Conservation (phyloP, 1,139 yeast species). For the Debaryomyces robertsiae region DNA sequence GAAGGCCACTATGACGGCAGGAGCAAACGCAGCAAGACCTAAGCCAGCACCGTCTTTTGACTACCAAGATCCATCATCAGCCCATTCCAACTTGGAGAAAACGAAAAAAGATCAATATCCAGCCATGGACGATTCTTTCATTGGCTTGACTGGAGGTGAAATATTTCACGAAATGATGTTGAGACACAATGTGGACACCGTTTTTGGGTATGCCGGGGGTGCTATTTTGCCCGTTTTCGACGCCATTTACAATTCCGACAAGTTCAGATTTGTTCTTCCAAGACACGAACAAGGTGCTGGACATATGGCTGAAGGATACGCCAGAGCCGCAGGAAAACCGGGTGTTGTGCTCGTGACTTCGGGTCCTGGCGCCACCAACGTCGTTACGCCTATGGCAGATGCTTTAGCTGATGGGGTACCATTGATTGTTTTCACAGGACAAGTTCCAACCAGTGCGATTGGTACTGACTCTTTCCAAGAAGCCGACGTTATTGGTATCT, state of each 20-base stretch:
- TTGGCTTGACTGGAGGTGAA: constrained; percentile 96
- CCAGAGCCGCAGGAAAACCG: constrained; percentile 93
- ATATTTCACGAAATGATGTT: constrained; percentile 99
- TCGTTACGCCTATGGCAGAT: constrained; percentile 96
- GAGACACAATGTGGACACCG: constrained; percentile 91
- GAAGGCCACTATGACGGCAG: constrained; percentile 38
- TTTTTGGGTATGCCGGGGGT: constrained; percentile 97
- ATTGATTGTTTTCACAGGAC: constrained; percentile 96
- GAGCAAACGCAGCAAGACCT: constrained; percentile 29
- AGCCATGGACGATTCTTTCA: constrained; percentile 78
- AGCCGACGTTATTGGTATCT: constrained; percentile 96
- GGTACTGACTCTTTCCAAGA: constrained; percentile 99
- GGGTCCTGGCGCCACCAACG: constrained; percentile 99
- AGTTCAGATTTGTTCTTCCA: constrained; percentile 88
- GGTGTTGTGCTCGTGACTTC: constrained; percentile 97
- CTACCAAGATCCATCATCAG: constrained; percentile 19
- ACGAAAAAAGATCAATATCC: constrained; percentile 17
- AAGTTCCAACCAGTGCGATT: constrained; percentile 91
- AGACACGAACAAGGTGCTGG: constrained; percentile 99
- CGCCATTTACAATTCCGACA: constrained; percentile 89
- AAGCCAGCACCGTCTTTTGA: constrained; percentile 46
- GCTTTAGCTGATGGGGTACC: constrained; percentile 98
- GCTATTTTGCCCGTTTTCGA: constrained; percentile 97
- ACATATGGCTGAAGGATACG: constrained; percentile 99
- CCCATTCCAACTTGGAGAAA: constrained; percentile 10